Percentiles rank a stretch among this genome's conserved stretches.
These are phyloP conservation scores for Cetradonia linearis DNA, from an alignment of 495 filamentous ascomycete genomes.

Conservation along the genomic window DNA sequence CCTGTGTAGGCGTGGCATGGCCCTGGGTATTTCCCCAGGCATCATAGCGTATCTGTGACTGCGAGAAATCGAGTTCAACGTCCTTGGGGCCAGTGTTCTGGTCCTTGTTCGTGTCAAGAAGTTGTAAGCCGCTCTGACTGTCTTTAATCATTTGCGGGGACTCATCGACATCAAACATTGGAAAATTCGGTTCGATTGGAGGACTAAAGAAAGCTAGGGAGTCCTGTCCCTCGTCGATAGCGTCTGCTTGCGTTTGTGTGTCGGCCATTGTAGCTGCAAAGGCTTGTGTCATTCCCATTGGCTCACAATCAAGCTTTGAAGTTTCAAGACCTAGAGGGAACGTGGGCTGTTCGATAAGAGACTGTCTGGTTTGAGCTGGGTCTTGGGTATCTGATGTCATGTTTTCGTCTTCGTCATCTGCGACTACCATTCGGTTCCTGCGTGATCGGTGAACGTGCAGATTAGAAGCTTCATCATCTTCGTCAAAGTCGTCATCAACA, in stretches of 20 bases:
- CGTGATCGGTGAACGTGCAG: constrained; percentile 28
- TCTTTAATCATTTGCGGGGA: constrained; percentile 53
- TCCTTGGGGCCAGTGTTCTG: constrained; percentile 26
- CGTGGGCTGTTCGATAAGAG: constrained; percentile 11
- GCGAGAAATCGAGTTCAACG: constrained; percentile 42
- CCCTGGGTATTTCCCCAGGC: constrained; percentile 33
- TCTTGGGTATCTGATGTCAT: neutral
- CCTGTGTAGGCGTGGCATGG: constrained; percentile 44
- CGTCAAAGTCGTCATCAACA: constrained; percentile 32
- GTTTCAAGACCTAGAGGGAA: constrained; percentile 1
- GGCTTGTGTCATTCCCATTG: constrained; percentile 77
- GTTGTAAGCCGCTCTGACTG: constrained; percentile 40
- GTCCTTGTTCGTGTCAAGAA: neutral
- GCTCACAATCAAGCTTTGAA: constrained; percentile 15
- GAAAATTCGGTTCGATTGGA: constrained; percentile 44
- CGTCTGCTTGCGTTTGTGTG: constrained; percentile 30
- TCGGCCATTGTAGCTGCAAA: constrained; percentile 87
- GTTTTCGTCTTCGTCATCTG: constrained; percentile 40
- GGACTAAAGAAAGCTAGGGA: constrained; percentile 40
- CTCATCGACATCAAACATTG: constrained; percentile 37
- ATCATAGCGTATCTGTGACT: constrained; percentile 44
- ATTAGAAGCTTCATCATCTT: constrained; percentile 31
- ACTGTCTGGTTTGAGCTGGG: constrained; percentile 28
- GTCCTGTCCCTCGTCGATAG: constrained; percentile 32
- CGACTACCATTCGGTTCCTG: constrained; percentile 35